phyloP scores from a whole-genome alignment of 2,329 filamentous ascomycete species.

The Hymenoscyphus salicellus region DNA sequence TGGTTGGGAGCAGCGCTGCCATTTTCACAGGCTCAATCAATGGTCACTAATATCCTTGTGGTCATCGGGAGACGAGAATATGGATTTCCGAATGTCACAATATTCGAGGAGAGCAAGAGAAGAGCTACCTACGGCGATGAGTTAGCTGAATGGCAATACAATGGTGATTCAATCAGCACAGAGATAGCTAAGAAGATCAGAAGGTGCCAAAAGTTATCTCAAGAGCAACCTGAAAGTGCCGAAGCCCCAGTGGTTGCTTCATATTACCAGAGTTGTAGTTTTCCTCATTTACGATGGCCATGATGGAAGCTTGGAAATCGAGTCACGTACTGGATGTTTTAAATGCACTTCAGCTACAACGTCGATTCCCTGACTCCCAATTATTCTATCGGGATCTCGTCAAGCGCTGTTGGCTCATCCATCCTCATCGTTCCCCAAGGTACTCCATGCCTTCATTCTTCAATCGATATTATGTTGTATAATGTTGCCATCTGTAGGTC shows the following conservation, averaged over 20 bases:
- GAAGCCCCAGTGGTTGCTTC: conserved; percentile 47
- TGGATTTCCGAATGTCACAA: too few species aligned
- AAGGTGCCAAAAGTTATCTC: conserved; percentile 38
- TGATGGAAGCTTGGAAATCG: not conserved
- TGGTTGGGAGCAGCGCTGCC: too few species aligned
- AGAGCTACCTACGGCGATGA: not conserved
- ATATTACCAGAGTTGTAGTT: conserved; percentile 48
- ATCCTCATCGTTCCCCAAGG: not conserved
- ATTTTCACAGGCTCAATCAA: too few species aligned
- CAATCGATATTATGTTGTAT: conserved; percentile 11
- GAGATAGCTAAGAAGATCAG: not conserved
- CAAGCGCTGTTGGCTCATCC: not conserved
- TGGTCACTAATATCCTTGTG: too few species aligned
- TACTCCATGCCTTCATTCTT: not conserved
- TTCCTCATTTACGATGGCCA: conserved; percentile 29
- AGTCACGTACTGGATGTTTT: conserved; percentile 13
- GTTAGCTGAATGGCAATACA: not conserved
- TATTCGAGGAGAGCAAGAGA: not conserved
- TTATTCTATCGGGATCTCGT: not conserved
- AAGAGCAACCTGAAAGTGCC: conserved; percentile 46
- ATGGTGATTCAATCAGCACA: not conserved
- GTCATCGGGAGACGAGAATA: too few species aligned
- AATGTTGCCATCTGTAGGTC: conserved; percentile 64
- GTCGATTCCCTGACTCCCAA: not conserved
- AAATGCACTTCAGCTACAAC: not conserved